Percentiles rank a stretch among this genome's conserved stretches.
Evolutionary conservation across 371 early-diverging fungal genomes (phyloP).

Genomic region (Capillidium rhysosporum): DNA sequence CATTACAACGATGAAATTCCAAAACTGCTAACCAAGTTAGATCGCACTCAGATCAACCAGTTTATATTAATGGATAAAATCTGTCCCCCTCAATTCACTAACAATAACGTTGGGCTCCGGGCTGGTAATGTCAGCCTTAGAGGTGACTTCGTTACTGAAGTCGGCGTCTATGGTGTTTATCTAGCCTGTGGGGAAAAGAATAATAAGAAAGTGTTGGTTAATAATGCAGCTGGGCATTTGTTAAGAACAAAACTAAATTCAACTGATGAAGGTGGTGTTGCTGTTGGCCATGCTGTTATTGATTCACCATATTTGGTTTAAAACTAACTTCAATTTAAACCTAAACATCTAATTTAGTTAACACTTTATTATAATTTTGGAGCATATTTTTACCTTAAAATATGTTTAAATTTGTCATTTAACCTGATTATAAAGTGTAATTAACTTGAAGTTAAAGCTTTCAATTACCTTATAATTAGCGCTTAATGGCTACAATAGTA

Average conservation of each 20-base stretch:
- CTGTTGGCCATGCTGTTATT: slow-evolving; percentile 94
- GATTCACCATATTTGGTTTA: slow-evolving; percentile 62
- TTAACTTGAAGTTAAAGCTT: too few relatives aligned
- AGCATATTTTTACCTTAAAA: too few relatives aligned
- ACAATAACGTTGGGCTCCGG: slow-evolving; percentile 52
- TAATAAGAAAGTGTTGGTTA: slow-evolving; percentile 19
- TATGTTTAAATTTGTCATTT: too few relatives aligned
- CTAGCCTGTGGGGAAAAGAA: slow-evolving; percentile 27
- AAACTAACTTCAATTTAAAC: too few relatives aligned
- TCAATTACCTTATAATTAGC: too few relatives aligned
- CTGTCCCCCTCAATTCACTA: slow-evolving; percentile 38
- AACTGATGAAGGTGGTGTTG: slow-evolving; percentile 89
- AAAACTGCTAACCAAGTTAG: slow-evolving; percentile 21
- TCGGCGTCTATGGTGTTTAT: slow-evolving; percentile 85
- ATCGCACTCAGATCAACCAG: slow-evolving; percentile 27
- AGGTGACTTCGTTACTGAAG: slow-evolving; percentile 68
- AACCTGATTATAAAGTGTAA: too few relatives aligned
- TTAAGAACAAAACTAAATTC: slow-evolving; percentile 74
- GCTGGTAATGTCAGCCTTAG: slow-evolving; percentile 40
- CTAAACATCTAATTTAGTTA: too few relatives aligned
- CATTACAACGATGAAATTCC: slow-evolving; percentile 77
- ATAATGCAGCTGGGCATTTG: slow-evolving; percentile 72
- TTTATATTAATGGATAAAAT: slow-evolving; percentile 89
- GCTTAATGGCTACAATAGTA: too few relatives aligned
- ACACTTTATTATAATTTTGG: too few relatives aligned